Percentiles rank a stretch among this genome's conserved stretches.
Conservation (phyloP, 1,284 basidiomycete genomes). For the Veloporphyrellus conicus region DNA sequence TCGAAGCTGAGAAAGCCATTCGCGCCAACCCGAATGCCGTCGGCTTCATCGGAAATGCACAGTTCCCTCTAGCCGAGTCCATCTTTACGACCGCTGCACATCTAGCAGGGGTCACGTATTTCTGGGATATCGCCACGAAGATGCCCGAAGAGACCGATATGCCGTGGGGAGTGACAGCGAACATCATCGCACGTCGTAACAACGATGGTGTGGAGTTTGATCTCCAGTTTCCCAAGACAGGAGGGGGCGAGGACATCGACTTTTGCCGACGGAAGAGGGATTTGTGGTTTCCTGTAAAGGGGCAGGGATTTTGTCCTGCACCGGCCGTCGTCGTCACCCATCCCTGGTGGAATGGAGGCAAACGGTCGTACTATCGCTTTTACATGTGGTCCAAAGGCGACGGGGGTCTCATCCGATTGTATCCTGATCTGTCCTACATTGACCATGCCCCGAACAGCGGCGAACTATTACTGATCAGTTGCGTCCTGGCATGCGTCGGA, state of each 20-base stretch:
- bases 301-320: conserved; percentile 46
- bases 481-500: conserved; percentile 12
- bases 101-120: conserved; percentile 54
- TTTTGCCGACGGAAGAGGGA: conserved; percentile 51
- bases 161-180: conserved; percentile 64
- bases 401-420: conserved; percentile 46
- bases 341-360: conserved; percentile 55
- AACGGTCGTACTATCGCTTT: conserved; percentile 50
- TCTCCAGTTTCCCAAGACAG: conserved; percentile 54
- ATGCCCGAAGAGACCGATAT: conserved; percentile 39
- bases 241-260: conserved; percentile 62
- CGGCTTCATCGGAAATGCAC: conserved; percentile 50
- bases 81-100: conserved; percentile 54
- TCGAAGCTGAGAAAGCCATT: conserved; percentile 46
- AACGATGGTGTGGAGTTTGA: conserved; percentile 46
- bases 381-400: conserved; percentile 60
- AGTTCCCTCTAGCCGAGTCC: conserved; percentile 46
- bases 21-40: conserved; percentile 44
- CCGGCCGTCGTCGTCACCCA: conserved; percentile 48
- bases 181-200: conserved; percentile 47
- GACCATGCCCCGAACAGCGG: conserved; percentile 49
- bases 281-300: conserved; percentile 34
- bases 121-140: conserved; percentile 59
- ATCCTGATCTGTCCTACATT: conserved; percentile 45
- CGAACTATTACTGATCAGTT: conserved; percentile 40